Base-by-base conservation (phyloP, 2,329 filamentous ascomycete genomes). In the Fusarium liriodendri region DNA sequence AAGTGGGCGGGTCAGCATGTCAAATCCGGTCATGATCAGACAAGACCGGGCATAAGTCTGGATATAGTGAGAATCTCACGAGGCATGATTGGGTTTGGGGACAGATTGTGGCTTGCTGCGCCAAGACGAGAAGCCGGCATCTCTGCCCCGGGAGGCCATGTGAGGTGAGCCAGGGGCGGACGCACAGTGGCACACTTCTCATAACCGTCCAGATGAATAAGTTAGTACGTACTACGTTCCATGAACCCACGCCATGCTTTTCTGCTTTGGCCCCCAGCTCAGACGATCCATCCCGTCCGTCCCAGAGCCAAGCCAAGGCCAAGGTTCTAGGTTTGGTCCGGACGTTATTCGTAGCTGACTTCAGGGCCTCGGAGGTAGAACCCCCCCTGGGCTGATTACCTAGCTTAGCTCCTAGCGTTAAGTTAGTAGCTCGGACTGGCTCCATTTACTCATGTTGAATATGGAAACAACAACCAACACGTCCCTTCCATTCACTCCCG, bases 41-140 rank as follows among this genome's bases (percentile, higher is more conserved):
- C 38, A 52, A 47, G 14, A 10, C 62, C 52, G 52, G 62, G 62
- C 33, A 63, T 57, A 63, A 40, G 58, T 45, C 27, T 61, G 40
- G 58, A 45, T 45, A 47, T 60, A 42, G 57, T 29, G 33, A 40
- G 20, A 38, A 38, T 42, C 18, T 37, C 20, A 18, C 5, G n/a
- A 32, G 25, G 8, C 38, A 18, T 60, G 37, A 60, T 60, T 60
- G 57, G 57, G 29, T 37, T 54, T 11, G 47, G 27, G 47, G 27
- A 20, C 25, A 32, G 47, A 32, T 29, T 54, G 47, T 54, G 47
- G 47, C 47, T 54, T 54, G 47, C 47, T 54, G 18, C 47, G 60
- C 47, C 33, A 63, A 38, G 58, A 9, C 27, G 25, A 29, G 38
- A 29, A n/a, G 38, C 29, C 38, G 58, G 58, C 58, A 42, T 16